Conservation (phyloP, 495 filamentous ascomycete species). For the Tuber magnatum region DNA sequence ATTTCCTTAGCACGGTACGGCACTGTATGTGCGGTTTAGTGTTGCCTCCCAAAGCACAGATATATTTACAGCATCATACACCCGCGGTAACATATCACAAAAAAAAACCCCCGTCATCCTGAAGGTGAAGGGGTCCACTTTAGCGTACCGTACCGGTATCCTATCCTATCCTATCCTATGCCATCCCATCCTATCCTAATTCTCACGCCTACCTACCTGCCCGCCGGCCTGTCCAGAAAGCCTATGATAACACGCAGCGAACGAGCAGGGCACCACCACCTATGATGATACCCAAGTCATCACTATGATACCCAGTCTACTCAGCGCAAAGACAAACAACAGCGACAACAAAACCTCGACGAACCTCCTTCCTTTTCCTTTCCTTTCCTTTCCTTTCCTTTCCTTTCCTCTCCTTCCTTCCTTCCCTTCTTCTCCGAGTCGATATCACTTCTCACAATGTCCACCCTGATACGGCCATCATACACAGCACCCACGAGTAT, state of each 20-base stretch:
- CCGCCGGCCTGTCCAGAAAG: background rate
- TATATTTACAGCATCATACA: background rate
- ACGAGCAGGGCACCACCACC: background rate
- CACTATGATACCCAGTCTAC: background rate
- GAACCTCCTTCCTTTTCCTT: background rate
- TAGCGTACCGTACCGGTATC: background rate
- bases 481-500: too few species aligned
- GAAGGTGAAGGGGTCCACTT: background rate
- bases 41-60: background rate
- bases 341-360: background rate
- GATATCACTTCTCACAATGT: slow-evolving; percentile 1
- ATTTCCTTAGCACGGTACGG: background rate
- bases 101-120: background rate
- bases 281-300: background rate
- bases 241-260: background rate
- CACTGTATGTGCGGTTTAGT: background rate
- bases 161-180: background rate
- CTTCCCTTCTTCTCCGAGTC: background rate
- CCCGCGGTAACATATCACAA: slow-evolving; percentile 3
- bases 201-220: background rate
- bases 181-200: background rate
- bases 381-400: too few species aligned
- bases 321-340: background rate
- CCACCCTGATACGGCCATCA: background rate
- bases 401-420: background rate